Conservation (phyloP, 2,329 filamentous ascomycete species). For the Talaromyces sp. region DNA sequence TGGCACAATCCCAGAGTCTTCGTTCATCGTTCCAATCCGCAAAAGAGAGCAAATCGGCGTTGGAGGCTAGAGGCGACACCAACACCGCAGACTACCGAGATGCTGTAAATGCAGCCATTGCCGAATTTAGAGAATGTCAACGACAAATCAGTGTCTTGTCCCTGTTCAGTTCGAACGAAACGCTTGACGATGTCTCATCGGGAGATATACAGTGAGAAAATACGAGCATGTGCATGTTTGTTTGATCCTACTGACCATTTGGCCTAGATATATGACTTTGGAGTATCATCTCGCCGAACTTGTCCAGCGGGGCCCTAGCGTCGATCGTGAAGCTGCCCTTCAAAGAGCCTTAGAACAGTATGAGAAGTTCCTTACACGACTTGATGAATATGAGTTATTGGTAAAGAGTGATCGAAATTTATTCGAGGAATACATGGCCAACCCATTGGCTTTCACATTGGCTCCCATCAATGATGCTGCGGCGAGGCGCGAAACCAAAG, state of each 20-base stretch:
- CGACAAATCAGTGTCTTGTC: constrained; percentile 70
- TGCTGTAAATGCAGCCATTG: constrained; percentile 67
- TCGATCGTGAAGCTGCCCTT: constrained; percentile 66
- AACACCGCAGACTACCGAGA: constrained; percentile 68
- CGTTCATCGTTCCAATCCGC: constrained; percentile 58
- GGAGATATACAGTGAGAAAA: constrained; percentile 70
- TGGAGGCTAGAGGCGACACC: constrained; percentile 68
- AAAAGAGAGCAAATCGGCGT: constrained; percentile 55
- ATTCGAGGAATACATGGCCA: constrained; percentile 72
- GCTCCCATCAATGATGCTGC: constrained; percentile 68
- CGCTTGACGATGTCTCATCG: constrained; percentile 81
- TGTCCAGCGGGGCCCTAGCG: constrained; percentile 64
- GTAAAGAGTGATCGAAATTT: constrained; percentile 65
- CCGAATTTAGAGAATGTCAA: constrained; percentile 73
- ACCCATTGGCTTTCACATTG: constrained; percentile 72
- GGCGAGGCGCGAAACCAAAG: constrained; percentile 78
- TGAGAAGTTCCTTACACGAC: constrained; percentile 73
- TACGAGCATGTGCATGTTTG: neutral
- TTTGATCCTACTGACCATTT: constrained; percentile 23
- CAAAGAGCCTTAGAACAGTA: constrained; percentile 68
- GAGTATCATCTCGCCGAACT: constrained; percentile 80
- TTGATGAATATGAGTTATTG: constrained; percentile 79
- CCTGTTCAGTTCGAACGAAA: constrained; percentile 89
- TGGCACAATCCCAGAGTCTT: constrained; percentile 57
- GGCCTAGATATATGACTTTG: constrained; percentile 69